A percentile compares a stretch with the other conserved stretches of the same genome.
Evolutionary conservation across 2,329 filamentous ascomycete genomes (phyloP).

Genomic region (Ceratocystis cubensis): DNA sequence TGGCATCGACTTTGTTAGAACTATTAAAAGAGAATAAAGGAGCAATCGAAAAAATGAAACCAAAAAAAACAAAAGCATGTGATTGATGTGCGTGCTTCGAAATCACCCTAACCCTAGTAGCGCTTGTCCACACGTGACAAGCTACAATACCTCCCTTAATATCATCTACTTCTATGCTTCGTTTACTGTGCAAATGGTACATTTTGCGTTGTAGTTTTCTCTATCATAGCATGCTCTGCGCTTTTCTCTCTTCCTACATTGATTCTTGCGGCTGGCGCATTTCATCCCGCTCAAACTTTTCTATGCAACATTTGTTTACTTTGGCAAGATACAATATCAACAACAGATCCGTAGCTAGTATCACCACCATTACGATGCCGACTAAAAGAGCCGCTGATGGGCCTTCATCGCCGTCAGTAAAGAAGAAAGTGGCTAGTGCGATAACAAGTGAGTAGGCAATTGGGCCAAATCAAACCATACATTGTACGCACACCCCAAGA

Average conservation of each 20-base stretch:
- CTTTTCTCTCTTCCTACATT: neutral
- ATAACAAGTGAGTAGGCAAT: constrained; percentile 9
- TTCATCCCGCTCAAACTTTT: neutral
- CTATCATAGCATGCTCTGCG: neutral
- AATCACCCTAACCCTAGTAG: neutral
- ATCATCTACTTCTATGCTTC: neutral
- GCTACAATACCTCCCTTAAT: too few species aligned
- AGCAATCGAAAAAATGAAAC: neutral
- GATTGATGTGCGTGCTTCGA: neutral
- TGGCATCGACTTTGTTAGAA: neutral
- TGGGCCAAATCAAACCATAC: neutral
- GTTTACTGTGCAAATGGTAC: too few species aligned
- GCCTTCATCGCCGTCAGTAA: constrained; percentile 13
- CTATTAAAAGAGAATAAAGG: neutral
- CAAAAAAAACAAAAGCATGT: too few species aligned
- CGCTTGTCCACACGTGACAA: neutral
- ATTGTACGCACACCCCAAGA: neutral
- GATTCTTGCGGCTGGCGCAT: neutral
- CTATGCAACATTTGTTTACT: neutral
- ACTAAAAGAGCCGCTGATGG: constrained; percentile 11
- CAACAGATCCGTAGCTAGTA: neutral
- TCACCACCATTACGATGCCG: constrained; percentile 10
- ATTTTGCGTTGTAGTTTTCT: neutral
- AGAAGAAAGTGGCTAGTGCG: constrained; percentile 14
- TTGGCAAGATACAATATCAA: neutral